Conservation (phyloP, 2,329 filamentous ascomycete species). For the Diaporthe nobilis region DNA sequence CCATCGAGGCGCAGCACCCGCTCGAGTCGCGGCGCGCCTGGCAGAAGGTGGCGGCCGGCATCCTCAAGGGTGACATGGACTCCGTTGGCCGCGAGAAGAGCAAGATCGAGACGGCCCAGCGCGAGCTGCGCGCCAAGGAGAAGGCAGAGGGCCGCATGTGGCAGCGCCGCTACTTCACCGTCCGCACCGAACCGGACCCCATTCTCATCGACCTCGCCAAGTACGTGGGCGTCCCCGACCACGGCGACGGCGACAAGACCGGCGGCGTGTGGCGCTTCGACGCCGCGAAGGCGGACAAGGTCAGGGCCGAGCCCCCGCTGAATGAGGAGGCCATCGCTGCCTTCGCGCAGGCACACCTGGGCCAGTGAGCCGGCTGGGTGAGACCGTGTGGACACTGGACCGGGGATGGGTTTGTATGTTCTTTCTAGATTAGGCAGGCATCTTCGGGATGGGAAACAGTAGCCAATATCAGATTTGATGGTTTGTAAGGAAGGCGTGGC, state of each 20-base stretch:
- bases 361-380: slow-evolving; percentile 46
- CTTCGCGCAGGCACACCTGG: slow-evolving; percentile 52
- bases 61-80: slow-evolving; percentile 88
- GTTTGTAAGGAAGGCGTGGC: neutral
- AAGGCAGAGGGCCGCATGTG: slow-evolving; percentile 81
- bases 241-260: slow-evolving; percentile 72
- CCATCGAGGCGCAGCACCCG: slow-evolving; percentile 84
- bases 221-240: slow-evolving; percentile 61
- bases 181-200: slow-evolving; percentile 61
- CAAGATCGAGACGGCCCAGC: slow-evolving; percentile 80
- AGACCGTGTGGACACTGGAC: neutral
- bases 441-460: neutral
- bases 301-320: slow-evolving; percentile 48
- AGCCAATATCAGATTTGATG: slow-evolving; percentile 7
- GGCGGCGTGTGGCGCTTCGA: slow-evolving; percentile 74
- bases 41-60: slow-evolving; percentile 86
- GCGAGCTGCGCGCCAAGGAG: slow-evolving; percentile 80
- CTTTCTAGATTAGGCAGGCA: slow-evolving; percentile 8
- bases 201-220: slow-evolving; percentile 61
- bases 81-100: slow-evolving; percentile 82
- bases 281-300: slow-evolving; percentile 59
- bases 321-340: slow-evolving; percentile 53
- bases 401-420: neutral
- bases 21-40: slow-evolving; percentile 91
- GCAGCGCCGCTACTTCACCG: slow-evolving; percentile 87